Evolutionary conservation across 345 rosid genomes (phyloP).

Genomic region (Arabidopsis suecica): DNA sequence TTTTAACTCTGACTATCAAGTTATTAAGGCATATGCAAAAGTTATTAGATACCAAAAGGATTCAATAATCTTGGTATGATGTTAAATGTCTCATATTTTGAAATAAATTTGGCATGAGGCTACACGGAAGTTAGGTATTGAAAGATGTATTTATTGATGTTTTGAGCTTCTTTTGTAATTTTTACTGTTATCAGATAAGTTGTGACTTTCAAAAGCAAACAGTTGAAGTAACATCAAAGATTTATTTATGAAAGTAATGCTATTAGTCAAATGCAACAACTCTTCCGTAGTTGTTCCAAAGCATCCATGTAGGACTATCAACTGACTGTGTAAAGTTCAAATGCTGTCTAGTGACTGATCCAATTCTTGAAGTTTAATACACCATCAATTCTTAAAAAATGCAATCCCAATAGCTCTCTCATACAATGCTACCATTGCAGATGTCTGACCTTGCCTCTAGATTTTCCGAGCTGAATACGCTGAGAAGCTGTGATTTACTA

Average conservation of each 20-base stretch:
- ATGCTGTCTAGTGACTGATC: slow-evolving; percentile 4
- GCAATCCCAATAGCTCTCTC: slow-evolving; percentile 4
- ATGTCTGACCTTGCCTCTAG: slow-evolving; percentile 66
- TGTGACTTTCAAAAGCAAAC: slow-evolving; percentile 14
- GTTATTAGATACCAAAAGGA: background rate
- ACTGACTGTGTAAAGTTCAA: slow-evolving; percentile 3
- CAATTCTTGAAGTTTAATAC: background rate
- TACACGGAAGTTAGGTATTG: slow-evolving; percentile 30
- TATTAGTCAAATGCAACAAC: slow-evolving; percentile 16
- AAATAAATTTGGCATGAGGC: slow-evolving; percentile 17
- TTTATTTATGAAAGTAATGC: background rate
- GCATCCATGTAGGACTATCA: slow-evolving; percentile 5
- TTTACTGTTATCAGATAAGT: background rate
- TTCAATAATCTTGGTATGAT: slow-evolving; percentile 1
- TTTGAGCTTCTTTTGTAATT: slow-evolving; percentile 23
- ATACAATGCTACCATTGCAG: slow-evolving; percentile 47
- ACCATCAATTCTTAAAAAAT: background rate
- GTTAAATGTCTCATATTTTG: slow-evolving; percentile 10
- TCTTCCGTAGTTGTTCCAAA: background rate
- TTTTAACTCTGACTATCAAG: slow-evolving; percentile 9
- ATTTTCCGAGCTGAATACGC: slow-evolving; percentile 67
- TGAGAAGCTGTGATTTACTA: slow-evolving; percentile 74
- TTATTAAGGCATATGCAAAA: slow-evolving; percentile 2
- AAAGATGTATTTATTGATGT: slow-evolving; percentile 4
- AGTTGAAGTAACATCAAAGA: slow-evolving; percentile 10